Conservation (phyloP, 441 rosid genomes). For the Biscutella laevigata region DNA sequence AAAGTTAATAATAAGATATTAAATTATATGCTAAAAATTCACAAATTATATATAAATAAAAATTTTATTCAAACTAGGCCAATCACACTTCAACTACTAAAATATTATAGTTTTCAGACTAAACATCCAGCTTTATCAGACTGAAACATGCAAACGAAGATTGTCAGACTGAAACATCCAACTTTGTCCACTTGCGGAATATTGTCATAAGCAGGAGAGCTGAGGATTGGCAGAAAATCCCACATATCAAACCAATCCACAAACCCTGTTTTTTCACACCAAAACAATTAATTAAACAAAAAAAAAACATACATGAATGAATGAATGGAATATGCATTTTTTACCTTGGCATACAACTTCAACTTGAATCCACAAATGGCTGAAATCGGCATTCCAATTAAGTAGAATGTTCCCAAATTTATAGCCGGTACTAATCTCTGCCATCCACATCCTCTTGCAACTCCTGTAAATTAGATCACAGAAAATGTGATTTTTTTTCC, state of each 20-base stretch:
- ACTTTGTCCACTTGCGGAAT: conserved; percentile 33
- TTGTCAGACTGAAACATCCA: no score
- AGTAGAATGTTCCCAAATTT: conserved; percentile 41
- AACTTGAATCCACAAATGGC: conserved; percentile 39
- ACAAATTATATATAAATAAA: no score
- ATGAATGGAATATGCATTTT: no score
- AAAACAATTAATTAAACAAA: neutral
- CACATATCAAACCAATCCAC: conserved; percentile 55
- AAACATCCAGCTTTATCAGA: no score
- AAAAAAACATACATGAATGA: neutral
- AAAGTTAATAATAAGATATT: no score
- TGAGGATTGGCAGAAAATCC: conserved; percentile 34
- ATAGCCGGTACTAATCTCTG: conserved; percentile 39
- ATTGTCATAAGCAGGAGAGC: conserved; percentile 33
- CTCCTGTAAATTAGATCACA: conserved; percentile 29
- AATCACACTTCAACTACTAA: no score
- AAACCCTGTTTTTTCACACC: conserved; percentile 46
- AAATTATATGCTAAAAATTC: no score
- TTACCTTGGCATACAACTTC: conserved; percentile 38
- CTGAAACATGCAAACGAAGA: no score
- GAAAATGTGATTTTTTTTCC: neutral
- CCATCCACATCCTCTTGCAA: conserved; percentile 68
- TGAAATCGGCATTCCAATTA: conserved; percentile 47
- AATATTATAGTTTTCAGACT: no score
- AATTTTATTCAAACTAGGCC: no score